phyloP scores from a whole-genome alignment of 345 rosid genomes.

The Salix purpurea region DNA sequence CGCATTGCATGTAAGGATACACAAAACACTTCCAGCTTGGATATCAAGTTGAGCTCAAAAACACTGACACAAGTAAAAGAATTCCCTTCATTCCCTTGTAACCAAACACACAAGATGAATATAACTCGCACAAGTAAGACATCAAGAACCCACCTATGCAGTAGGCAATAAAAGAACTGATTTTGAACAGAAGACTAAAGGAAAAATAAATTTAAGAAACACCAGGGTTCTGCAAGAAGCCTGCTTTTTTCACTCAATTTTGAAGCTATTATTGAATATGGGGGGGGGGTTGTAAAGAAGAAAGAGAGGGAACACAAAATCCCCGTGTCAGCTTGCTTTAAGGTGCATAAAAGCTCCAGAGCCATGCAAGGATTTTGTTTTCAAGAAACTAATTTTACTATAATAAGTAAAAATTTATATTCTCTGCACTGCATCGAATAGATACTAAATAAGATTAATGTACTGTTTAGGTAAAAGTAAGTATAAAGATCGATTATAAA shows the following conservation, averaged over 20 bases:
- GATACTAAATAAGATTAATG: no score
- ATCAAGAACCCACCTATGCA: conserved; percentile 30
- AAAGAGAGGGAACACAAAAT: conserved; percentile 37
- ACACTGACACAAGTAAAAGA: not conserved
- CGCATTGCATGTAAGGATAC: conserved; percentile 24
- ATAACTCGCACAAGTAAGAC: conserved; percentile 12
- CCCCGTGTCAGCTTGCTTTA: conserved; percentile 65
- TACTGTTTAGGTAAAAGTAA: no score
- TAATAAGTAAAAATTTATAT: no score
- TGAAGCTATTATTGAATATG: not conserved
- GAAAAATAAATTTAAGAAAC: conserved; percentile 2
- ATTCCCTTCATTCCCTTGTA: not conserved
- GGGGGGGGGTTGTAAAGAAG: conserved; percentile 1
- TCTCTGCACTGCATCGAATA: not conserved
- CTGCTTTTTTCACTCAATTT: not conserved
- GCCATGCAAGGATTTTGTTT: conserved; percentile 13
- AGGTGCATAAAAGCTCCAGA: conserved; percentile 31
- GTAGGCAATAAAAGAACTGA: conserved; percentile 12
- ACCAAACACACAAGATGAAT: not conserved
- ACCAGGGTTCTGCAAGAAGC: not conserved
- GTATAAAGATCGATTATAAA: not conserved
- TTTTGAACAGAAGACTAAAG: conserved; percentile 14
- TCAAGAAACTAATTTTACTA: not conserved
- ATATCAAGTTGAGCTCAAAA: not conserved
- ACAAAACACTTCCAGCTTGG: not conserved